These are phyloP conservation scores for Barnettozyma siamensis DNA, from an alignment of 805 yeast genomes.

Conservation along the genomic window DNA sequence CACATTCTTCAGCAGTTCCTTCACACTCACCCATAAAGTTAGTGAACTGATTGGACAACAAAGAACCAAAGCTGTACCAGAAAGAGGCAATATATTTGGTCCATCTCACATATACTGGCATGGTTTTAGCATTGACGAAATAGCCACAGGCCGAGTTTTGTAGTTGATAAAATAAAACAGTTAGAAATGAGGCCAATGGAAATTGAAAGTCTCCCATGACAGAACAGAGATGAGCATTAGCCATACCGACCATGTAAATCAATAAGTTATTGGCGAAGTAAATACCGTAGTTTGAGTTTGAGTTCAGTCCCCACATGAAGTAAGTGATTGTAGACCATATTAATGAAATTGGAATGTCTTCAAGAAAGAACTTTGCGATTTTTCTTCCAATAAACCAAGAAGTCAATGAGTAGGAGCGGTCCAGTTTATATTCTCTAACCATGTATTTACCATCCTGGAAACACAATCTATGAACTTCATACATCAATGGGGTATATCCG, in stretches of 20 bases:
- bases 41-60: constrained; percentile 56
- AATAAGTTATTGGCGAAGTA: constrained; percentile 57
- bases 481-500: constrained; percentile 49
- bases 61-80: constrained; percentile 72
- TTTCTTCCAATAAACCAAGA: constrained; percentile 37
- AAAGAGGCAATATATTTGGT: constrained; percentile 63
- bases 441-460: constrained; percentile 47
- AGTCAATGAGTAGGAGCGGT: constrained; percentile 15
- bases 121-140: constrained; percentile 60
- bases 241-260: constrained; percentile 49
- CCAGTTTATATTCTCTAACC: constrained; percentile 36
- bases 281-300: constrained; percentile 46
- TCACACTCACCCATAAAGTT: constrained; percentile 56
- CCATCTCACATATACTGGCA: constrained; percentile 87
- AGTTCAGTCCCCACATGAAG: constrained; percentile 71
- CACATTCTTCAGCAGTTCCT: constrained; percentile 40
- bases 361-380: constrained; percentile 57
- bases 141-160: constrained; percentile 79
- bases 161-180: constrained; percentile 28
- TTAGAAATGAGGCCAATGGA: constrained; percentile 14
- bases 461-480: constrained; percentile 55
- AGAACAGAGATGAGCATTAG: constrained; percentile 40
- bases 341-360: constrained; percentile 60
- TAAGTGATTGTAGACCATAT: constrained; percentile 58
- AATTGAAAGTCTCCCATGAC: constrained; percentile 18